Base-by-base conservation (phyloP, 164 flowering plant genomes). In the Echeveria elegans region DNA sequence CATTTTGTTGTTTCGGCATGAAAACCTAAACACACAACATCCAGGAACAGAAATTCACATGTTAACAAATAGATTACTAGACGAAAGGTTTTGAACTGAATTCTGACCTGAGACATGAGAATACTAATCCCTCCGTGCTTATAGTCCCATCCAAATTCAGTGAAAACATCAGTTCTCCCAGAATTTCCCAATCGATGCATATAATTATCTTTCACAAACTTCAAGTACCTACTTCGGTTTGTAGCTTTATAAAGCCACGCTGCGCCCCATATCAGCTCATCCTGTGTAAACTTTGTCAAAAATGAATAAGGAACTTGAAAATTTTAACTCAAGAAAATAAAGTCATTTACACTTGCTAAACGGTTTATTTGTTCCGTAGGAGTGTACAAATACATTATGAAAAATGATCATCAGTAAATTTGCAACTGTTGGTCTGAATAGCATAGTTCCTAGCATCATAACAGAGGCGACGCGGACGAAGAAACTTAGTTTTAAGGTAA, bases 241-340 rank as follows among this genome's bases (percentile, higher is more conserved):
- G 83, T 80, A 12, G 83, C 82, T 68, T 68, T 74, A 53, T 67
- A 73, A 23, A 85, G 37, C 88, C 88, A 82, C 18, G 83, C 74
- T 28, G 86, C 86, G 65, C 71, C 88, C 88, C 88, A 85, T 1
- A 82, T 1, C 71, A 82, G 62, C 64, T 85, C 86, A 64, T 85
- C 88, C 85, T 85, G 66, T 61, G 23, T 18, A 48, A 3, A 48
- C 2, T 48, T 6, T n/a, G 53, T 18, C n/a, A n/a, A n/a, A 4
- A 48, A 48, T 48, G 53, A 48, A 48, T 18, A 48, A 18, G 12
- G 0, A n/a, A n/a, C n/a, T n/a, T n/a, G n/a, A n/a, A n/a, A n/a
- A n/a, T n/a, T n/a, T n/a, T n/a, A n/a, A n/a, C n/a, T n/a, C n/a
- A n/a, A n/a, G n/a, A n/a, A 8, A 41, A 41, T 6, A 68, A 15